These are phyloP conservation scores for Pichia ethanolica DNA, from an alignment of 805 yeast species.

Conservation along the genomic window DNA sequence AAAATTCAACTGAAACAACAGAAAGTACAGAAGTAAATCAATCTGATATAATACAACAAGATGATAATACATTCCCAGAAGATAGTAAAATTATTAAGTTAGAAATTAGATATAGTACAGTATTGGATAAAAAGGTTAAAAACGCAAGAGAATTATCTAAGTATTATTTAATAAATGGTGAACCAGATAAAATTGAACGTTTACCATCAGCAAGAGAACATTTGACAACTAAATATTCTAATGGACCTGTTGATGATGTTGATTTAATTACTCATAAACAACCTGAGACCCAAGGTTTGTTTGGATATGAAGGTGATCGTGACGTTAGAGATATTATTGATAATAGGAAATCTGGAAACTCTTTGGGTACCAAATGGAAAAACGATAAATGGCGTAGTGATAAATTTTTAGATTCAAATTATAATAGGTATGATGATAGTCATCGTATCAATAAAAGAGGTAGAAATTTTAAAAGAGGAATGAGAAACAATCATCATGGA, in stretches of 20 bases:
- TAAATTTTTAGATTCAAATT: slow-evolving; percentile 28
- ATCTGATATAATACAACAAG: not conserved
- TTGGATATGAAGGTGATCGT: slow-evolving; percentile 20
- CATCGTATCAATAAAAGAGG: not conserved
- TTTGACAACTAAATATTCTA: not conserved
- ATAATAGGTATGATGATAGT: slow-evolving; percentile 15
- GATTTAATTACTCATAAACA: slow-evolving; percentile 30
- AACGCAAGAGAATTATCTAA: slow-evolving; percentile 53
- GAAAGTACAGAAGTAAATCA: not conserved
- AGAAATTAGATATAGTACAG: slow-evolving; percentile 42
- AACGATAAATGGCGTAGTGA: slow-evolving; percentile 25
- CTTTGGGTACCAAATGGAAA: not conserved
- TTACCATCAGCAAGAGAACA: slow-evolving; percentile 15
- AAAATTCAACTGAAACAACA: not conserved
- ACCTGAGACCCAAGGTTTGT: slow-evolving; percentile 31
- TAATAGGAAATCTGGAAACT: not conserved
- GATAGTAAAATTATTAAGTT: not conserved
- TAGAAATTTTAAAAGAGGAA: not conserved
- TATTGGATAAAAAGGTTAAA: slow-evolving; percentile 47
- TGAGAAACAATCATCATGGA: not conserved
- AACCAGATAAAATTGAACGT: slow-evolving; percentile 43
- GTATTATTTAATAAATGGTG: slow-evolving; percentile 65
- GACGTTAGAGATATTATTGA: not conserved
- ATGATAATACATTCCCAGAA: not conserved
- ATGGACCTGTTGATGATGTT: slow-evolving; percentile 9